A percentile compares a stretch with the other conserved stretches of the same genome.
These are phyloP conservation scores for Raffaelea albimanens DNA, from an alignment of 2,329 filamentous ascomycete species.

Conservation along the genomic window DNA sequence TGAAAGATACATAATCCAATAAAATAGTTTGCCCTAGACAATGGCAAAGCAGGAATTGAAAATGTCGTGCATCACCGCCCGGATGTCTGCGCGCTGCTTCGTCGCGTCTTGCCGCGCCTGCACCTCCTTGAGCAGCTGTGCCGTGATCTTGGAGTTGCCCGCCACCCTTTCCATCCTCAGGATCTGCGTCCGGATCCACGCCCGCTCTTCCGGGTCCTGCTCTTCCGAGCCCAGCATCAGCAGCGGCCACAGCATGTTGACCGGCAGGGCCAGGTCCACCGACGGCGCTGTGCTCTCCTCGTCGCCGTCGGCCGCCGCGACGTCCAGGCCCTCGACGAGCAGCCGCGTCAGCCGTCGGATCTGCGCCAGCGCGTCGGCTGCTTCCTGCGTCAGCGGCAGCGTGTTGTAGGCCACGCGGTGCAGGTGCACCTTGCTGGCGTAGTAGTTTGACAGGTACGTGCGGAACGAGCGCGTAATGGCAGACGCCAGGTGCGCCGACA, in stretches of 20 bases:
- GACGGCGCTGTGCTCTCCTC: too few relatives aligned
- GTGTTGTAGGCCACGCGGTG: slow-evolving; percentile 47
- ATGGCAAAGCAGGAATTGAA: slow-evolving; percentile 46
- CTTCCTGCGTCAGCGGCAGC: slow-evolving; percentile 41
- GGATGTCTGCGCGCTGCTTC: slow-evolving; percentile 32
- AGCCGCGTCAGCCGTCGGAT: slow-evolving; percentile 37
- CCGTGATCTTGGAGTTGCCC: slow-evolving; percentile 33
- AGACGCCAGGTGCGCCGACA: slow-evolving; percentile 37
- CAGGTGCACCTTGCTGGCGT: slow-evolving; percentile 45
- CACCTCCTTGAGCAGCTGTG: slow-evolving; percentile 35
- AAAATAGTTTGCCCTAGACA: slow-evolving; percentile 23
- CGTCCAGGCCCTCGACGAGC: slow-evolving; percentile 30
- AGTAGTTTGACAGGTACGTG: slow-evolving; percentile 46
- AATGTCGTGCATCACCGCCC: slow-evolving; percentile 35
- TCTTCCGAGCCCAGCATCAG: slow-evolving; percentile 47
- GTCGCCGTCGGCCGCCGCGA: too few relatives aligned
- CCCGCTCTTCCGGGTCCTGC: slow-evolving; percentile 34
- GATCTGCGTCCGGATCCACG: slow-evolving; percentile 42
- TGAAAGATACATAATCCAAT: too few relatives aligned
- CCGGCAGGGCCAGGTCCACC: slow-evolving; percentile 41
- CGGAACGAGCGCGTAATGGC: slow-evolving; percentile 43
- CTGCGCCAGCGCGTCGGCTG: slow-evolving; percentile 34
- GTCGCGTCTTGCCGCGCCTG: slow-evolving; percentile 31
- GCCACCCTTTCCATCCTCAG: slow-evolving; percentile 35
- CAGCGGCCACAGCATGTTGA: slow-evolving; percentile 48